A percentile compares a stretch with the other conserved stretches of the same genome.
Conservation (phyloP, 495 filamentous ascomycete species). For the Lentithecium fluviatile region DNA sequence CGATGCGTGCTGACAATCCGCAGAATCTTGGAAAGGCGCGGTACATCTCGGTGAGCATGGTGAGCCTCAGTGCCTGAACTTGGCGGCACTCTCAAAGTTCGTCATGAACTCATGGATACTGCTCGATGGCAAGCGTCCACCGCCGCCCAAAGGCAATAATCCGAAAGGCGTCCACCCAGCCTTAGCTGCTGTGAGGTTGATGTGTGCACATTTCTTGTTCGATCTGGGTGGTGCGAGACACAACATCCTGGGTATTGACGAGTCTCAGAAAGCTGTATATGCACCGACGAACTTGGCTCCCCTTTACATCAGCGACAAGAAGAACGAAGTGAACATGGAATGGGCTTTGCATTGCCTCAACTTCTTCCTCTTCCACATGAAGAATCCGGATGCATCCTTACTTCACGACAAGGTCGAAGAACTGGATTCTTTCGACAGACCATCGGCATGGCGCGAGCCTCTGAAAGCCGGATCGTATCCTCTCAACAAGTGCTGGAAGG, state of each 20-base stretch:
- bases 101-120: slow-evolving; percentile 17
- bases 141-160: not conserved
- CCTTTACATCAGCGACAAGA: slow-evolving; percentile 35
- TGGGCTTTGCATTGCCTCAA: slow-evolving; percentile 40
- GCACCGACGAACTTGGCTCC: slow-evolving; percentile 14
- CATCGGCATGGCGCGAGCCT: slow-evolving; percentile 31
- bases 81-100: slow-evolving; percentile 15
- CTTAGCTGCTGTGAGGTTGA: slow-evolving; percentile 36
- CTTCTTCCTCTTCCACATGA: slow-evolving; percentile 45
- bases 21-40: slow-evolving; percentile 30
- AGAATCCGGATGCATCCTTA: slow-evolving; percentile 25
- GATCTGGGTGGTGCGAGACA: slow-evolving; percentile 3
- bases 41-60: slow-evolving; percentile 7
- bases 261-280: slow-evolving; percentile 39
- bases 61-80: slow-evolving; percentile 23
- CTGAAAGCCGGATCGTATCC: slow-evolving; percentile 18
- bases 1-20: not conserved
- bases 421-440: slow-evolving; percentile 23
- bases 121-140: slow-evolving; percentile 5
- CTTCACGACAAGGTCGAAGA: slow-evolving; percentile 28
- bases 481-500: slow-evolving; percentile 41
- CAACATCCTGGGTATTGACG: slow-evolving; percentile 32
- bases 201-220: slow-evolving; percentile 36
- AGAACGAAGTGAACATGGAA: slow-evolving; percentile 36
- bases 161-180: not conserved